Percentiles rank a stretch among this genome's conserved stretches.
Evolutionary conservation across 768 basidiomycete species (phyloP).

Genomic region (Kwoniella botswanensis): DNA sequence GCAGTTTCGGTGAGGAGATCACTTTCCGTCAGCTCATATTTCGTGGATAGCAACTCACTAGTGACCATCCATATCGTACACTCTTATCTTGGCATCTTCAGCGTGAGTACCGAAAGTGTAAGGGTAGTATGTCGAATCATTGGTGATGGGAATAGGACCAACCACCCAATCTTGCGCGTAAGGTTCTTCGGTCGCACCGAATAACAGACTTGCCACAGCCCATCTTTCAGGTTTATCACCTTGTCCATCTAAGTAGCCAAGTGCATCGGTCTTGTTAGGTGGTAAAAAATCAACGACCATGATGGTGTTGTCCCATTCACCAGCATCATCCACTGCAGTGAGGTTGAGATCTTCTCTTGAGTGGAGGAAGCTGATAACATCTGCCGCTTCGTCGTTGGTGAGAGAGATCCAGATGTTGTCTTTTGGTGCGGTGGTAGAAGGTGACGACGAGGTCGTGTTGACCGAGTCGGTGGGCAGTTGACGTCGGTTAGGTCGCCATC

Average conservation of each 20-base stretch:
- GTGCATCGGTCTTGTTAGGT: constrained; percentile 36
- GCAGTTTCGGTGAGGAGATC: constrained; percentile 21
- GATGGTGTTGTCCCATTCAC: constrained; percentile 28
- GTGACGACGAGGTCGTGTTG: constrained; percentile 15
- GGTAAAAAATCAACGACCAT: constrained; percentile 32
- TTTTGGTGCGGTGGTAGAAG: constrained; percentile 26
- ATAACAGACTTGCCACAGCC: constrained; percentile 35
- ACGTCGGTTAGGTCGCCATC: constrained; percentile 18
- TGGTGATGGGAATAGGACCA: constrained; percentile 48
- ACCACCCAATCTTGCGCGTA: constrained; percentile 42
- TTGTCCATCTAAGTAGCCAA: constrained; percentile 32
- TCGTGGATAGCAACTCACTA: constrained; percentile 1
- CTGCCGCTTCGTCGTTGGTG: constrained; percentile 39
- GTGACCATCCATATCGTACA: constrained; percentile 45
- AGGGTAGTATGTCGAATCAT: constrained; percentile 65
- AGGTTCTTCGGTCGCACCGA: constrained; percentile 38
- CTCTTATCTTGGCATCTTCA: constrained; percentile 31
- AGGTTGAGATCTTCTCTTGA: constrained; percentile 34
- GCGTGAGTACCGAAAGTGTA: constrained; percentile 39
- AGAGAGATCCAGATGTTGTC: constrained; percentile 32
- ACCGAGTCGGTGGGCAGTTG: background rate
- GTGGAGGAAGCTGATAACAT: constrained; percentile 36
- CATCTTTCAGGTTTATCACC: constrained; percentile 34
- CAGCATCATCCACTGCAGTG: constrained; percentile 33
- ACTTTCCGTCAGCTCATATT: constrained; percentile 6